Evolutionary conservation across 495 filamentous ascomycete species (phyloP), one percentile per base, ranked within the genome.

Genomic region (Hyaloscypha variabilis): DNA sequence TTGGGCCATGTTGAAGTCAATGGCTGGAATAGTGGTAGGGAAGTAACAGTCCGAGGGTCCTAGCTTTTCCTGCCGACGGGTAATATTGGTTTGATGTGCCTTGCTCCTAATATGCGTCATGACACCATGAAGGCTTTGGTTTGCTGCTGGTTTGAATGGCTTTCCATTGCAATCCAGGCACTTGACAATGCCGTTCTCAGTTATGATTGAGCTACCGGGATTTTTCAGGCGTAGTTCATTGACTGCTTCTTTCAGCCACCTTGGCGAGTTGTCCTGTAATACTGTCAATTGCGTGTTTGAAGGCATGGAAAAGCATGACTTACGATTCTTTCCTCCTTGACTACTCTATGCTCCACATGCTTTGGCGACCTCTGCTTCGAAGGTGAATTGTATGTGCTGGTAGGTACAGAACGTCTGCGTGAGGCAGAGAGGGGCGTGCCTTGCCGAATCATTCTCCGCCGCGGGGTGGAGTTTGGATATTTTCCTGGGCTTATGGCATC

Each of bases 291-390:
- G n/a, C n/a, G n/a, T n/a, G n/a, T n/a, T n/a, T n/a, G n/a, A n/a
- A n/a, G n/a, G n/a, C n/a, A 25, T 46, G 6, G 19, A 34, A 46
- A 17, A 46, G 1, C 19, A 58, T 13, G 13, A 49, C 60, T 39
- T 28, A 58, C 65, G 17, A 6, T 62, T 23, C 24, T 49, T 53
- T 67, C 65, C 21, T 49, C 21, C 52, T 67, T 62, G 13, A 66
- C 25, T 1, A 28, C 3, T 46, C 10, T 46, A 4, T 60, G 28
- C 23, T 28, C 14, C 25, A 62, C 11, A 4, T 55, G 25, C 19
- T 30, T 46, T 5, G 56, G 36, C 1, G 50, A 31, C 29, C n/a
- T 34, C 42, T 51, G 17, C 26, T 51, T 51, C 21, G 29, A 52
- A 0, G 64, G 39, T 17, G 39, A 49, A 42, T 34, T 25, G 13